Evolutionary conservation across 176 grass and related monocot species (phyloP).

Genomic region (Saccharum spontaneum): DNA sequence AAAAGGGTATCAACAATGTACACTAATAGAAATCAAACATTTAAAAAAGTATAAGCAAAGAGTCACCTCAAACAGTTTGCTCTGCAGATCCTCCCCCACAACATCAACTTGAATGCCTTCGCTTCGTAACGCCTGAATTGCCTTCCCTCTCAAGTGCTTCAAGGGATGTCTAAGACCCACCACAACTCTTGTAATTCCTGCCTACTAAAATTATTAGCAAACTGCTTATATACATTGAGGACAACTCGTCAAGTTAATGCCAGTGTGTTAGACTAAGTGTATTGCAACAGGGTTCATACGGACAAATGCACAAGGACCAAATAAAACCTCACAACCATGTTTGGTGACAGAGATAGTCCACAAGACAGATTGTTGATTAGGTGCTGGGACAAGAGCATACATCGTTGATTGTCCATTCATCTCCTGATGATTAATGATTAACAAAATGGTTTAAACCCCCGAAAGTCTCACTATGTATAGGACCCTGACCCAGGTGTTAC

Average conservation of each 20-base stretch:
- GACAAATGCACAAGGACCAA: neutral
- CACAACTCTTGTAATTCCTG: constrained; percentile 87
- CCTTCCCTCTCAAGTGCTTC: constrained; percentile 81
- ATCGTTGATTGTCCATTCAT: neutral
- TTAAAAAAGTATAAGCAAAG: neutral
- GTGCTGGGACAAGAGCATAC: neutral
- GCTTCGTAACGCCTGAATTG: constrained; percentile 74
- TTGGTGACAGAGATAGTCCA: neutral
- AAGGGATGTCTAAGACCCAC: constrained; percentile 84
- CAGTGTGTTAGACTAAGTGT: neutral
- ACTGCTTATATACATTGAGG: neutral
- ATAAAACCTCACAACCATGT: neutral
- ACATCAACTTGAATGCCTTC: constrained; percentile 85
- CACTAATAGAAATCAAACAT: too few species aligned
- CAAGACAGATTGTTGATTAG: neutral
- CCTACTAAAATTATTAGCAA: constrained; percentile 60
- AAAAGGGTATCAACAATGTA: too few species aligned
- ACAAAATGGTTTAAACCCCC: neutral
- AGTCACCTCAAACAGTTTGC: constrained; percentile 69
- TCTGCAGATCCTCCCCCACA: constrained; percentile 79
- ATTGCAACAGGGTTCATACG: neutral
- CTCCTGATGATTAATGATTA: neutral
- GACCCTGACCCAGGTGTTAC: neutral
- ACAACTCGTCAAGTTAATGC: neutral
- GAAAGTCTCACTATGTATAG: neutral